Conservation (phyloP, 2,329 filamentous ascomycete genomes). For the Chrysosporium queenslandicum region DNA sequence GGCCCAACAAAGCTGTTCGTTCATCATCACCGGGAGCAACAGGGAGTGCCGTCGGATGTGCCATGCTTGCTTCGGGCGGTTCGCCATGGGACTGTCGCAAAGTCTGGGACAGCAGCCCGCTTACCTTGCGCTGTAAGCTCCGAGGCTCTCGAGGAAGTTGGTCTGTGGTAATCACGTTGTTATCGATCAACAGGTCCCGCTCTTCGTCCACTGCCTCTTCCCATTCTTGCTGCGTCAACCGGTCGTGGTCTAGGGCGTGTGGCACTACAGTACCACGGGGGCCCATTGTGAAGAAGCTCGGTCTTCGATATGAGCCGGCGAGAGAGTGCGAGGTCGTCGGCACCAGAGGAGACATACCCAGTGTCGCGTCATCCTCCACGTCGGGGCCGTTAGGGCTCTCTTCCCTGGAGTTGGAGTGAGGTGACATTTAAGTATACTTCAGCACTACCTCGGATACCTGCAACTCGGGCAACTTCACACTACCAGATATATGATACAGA, state of each 20-base stretch:
- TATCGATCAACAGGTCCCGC: conserved; percentile 49
- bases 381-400: background rate
- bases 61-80: conserved; percentile 12
- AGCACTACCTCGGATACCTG: background rate
- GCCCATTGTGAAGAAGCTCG: conserved; percentile 64
- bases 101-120: conserved; percentile 11
- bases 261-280: conserved; percentile 60
- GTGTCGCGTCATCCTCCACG: background rate
- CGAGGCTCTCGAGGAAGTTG: conserved; percentile 24
- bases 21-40: conserved; percentile 30
- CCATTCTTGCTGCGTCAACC: conserved; percentile 44
- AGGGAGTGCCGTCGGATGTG: conserved; percentile 9
- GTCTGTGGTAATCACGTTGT: conserved; percentile 48
- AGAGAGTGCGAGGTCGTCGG: conserved; percentile 40
- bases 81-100: background rate
- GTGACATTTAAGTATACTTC: background rate
- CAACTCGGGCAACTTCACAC: too few species aligned
- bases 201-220: conserved; percentile 48
- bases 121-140: conserved; percentile 22
- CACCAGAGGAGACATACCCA: conserved; percentile 7
- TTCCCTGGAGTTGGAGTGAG: background rate
- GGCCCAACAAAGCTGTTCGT: conserved; percentile 41
- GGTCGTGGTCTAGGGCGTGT: conserved; percentile 29
- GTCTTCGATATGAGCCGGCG: conserved; percentile 61
- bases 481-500: too few species aligned